Evolutionary conservation across 345 rosid genomes (phyloP).

Genomic region (Chamaenerion angustifolium): DNA sequence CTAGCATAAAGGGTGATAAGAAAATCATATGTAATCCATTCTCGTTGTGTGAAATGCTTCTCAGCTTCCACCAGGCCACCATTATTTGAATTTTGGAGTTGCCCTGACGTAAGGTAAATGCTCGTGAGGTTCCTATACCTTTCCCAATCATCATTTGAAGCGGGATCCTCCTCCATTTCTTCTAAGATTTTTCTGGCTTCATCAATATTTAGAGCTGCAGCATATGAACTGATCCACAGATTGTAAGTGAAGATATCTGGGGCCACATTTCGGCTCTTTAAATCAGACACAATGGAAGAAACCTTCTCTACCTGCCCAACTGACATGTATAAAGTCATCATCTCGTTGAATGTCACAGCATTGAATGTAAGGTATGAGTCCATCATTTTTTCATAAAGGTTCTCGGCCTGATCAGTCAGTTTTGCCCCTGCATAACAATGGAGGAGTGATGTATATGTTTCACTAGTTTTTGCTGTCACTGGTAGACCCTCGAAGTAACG

Average conservation of each 20-base stretch:
- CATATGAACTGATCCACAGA: conserved; percentile 83
- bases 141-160: conserved; percentile 42
- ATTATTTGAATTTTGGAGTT: conserved; percentile 28
- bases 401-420: conserved; percentile 48
- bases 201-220: conserved; percentile 44
- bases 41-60: conserved; percentile 55
- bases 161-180: conserved; percentile 45
- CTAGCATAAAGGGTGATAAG: conserved; percentile 65
- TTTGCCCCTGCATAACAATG: conserved; percentile 64
- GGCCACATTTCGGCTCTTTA: conserved; percentile 42
- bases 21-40: conserved; percentile 84
- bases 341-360: conserved; percentile 73
- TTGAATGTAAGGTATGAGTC: conserved; percentile 31
- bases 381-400: conserved; percentile 43
- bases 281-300: conserved; percentile 31
- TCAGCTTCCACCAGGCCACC: conserved; percentile 44
- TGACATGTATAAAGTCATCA: conserved; percentile 93
- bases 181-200: conserved; percentile 46
- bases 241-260: conserved; percentile 80
- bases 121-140: conserved; percentile 38
- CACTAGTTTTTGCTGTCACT: conserved; percentile 37
- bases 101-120: conserved; percentile 41
- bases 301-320: conserved; percentile 78
- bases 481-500: conserved; percentile 70
- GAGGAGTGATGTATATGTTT: conserved; percentile 84